A percentile compares a stretch with the other conserved stretches of the same genome.
Evolutionary conservation across 2,329 filamentous ascomycete genomes (phyloP).

Genomic region (Fusarium sp.): DNA sequence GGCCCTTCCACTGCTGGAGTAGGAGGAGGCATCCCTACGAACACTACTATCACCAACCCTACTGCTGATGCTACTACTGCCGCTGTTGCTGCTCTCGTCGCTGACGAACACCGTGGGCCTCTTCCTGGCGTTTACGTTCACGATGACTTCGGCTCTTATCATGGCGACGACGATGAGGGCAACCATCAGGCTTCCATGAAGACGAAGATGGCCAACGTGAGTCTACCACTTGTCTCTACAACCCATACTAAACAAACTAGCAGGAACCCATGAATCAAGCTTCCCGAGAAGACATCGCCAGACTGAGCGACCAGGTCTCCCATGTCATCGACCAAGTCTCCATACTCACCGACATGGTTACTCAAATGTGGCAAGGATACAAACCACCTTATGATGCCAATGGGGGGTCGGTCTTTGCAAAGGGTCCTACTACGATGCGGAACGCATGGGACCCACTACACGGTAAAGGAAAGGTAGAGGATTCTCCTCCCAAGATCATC

Average conservation of each 20-base stretch:
- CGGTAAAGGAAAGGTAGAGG: no score
- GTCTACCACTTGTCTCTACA: not conserved
- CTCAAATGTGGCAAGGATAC: not conserved
- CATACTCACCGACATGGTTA: not conserved
- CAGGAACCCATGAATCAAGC: not conserved
- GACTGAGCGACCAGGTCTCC: not conserved
- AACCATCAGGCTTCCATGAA: no score
- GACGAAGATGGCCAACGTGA: not conserved
- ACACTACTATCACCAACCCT: not conserved
- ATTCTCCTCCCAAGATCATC: not conserved
- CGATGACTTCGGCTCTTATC: not conserved
- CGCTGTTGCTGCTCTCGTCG: no score
- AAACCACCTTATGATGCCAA: not conserved
- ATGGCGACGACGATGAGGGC: no score
- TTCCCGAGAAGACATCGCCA: not conserved
- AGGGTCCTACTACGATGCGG: not conserved
- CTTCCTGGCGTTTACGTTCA: not conserved
- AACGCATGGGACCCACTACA: not conserved
- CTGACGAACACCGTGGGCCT: not conserved
- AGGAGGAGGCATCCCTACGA: not conserved
- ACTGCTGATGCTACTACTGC: not conserved
- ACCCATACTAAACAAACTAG: not conserved
- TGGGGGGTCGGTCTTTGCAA: not conserved
- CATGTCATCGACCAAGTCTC: not conserved
- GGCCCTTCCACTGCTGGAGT: not conserved